Conservation (phyloP, 805 yeast genomes). For the Monosporozyma solicola region DNA sequence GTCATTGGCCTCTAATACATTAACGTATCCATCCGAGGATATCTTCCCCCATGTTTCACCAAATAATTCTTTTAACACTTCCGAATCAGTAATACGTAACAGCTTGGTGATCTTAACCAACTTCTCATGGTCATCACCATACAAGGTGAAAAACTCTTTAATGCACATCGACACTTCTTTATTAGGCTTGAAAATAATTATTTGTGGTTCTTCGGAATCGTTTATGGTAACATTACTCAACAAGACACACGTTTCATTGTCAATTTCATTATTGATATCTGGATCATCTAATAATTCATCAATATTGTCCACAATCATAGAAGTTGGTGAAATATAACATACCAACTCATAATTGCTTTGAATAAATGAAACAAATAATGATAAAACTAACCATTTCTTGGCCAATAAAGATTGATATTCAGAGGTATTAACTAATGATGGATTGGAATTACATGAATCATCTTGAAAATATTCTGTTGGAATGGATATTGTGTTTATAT, state of each 20-base stretch:
- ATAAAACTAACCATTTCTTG: conserved; percentile 12
- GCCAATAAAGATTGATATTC: not conserved
- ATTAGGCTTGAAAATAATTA: conserved; percentile 23
- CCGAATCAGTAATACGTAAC: conserved; percentile 13
- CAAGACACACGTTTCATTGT: conserved; percentile 30
- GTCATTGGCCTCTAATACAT: conserved; percentile 3
- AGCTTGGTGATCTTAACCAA: conserved; percentile 10
- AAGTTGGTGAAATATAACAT: conserved; percentile 27
- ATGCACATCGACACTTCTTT: conserved; percentile 26
- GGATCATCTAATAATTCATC: conserved; percentile 23
- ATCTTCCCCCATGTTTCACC: conserved; percentile 28
- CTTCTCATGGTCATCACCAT: conserved; percentile 16
- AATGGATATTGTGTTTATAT: conserved; percentile 6
- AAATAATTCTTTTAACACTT: conserved; percentile 22
- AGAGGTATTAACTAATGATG: not conserved
- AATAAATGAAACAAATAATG: conserved; percentile 17
- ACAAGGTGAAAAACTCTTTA: conserved; percentile 26
- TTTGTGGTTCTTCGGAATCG: conserved; percentile 11
- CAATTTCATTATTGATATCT: conserved; percentile 24
- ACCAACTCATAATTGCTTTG: conserved; percentile 18
- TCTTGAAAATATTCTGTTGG: conserved; percentile 2
- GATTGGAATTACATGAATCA: not conserved
- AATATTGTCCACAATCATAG: conserved; percentile 22
- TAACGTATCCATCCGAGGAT: conserved; percentile 15
- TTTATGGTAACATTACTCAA: conserved; percentile 16